Evolutionary conservation across 176 grass and related monocot species (phyloP).

Genomic region (Musa acuminata): DNA sequence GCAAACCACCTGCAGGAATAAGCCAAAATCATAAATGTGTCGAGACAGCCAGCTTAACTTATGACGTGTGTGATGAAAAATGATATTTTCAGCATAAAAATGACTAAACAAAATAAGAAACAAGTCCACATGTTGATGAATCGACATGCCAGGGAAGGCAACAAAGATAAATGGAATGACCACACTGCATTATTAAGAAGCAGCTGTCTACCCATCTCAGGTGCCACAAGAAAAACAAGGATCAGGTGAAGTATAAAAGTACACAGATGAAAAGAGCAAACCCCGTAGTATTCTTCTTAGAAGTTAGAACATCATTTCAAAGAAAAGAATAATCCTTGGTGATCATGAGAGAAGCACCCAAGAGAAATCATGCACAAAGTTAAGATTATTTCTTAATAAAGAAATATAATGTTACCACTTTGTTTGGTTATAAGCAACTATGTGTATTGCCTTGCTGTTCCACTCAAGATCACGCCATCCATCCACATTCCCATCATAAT

Average conservation of each 20-base stretch:
- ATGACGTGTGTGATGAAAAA: background rate
- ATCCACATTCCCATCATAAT: constrained; percentile 94
- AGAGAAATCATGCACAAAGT: background rate
- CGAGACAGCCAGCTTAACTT: background rate
- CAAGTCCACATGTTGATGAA: background rate
- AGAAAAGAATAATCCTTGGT: background rate
- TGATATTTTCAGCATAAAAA: background rate
- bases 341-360: background rate
- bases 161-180: too few relatives aligned
- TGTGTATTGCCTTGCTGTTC: constrained; percentile 74
- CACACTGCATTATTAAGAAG: too few relatives aligned
- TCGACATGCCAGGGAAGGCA: background rate
- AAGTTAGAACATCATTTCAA: too few relatives aligned
- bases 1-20: constrained; percentile 81
- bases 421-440: constrained; percentile 85
- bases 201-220: too few relatives aligned
- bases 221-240: background rate
- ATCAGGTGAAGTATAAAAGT: background rate
- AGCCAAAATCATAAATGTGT: constrained; percentile 1
- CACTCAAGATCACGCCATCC: constrained; percentile 76
- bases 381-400: background rate
- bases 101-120: background rate
- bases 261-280: background rate
- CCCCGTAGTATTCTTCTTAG: background rate
- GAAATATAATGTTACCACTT: constrained; percentile 51